Evolutionary conservation across 768 basidiomycete genomes (phyloP), one percentile per base, ranked within the genome.

Genomic region (Pholiota conissans): DNA sequence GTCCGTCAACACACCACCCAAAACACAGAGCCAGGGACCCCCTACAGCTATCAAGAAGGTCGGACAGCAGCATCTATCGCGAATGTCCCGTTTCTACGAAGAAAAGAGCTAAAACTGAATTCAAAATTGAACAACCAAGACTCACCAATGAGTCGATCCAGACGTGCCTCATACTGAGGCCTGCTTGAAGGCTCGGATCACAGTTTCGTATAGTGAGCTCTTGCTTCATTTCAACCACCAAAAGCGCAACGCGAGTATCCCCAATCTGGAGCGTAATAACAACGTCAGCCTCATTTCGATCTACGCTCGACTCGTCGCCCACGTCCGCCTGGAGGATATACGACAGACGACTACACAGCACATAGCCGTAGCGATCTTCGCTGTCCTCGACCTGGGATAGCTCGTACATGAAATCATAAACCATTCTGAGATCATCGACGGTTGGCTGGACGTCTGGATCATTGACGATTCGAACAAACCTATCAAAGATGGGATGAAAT

Each of bases 401-500:
- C 29, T 3, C 8, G 29, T 1, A 2, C 56, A 67, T 60, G 26
- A 73, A 54, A 2, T 60, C 22, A 1, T 35, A 35, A 7, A 59
- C 49, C 0, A 55, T 1, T 5, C 1, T 49, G 14, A 69, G 14
- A 8, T 59, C 20, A 7, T 67, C 49, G 7, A 30, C 9, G 0
- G 65, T 60, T 28, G 59, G 56, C 2, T 42, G 60, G 55, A 16
- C 61, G 35, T n/a, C 27, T 56, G 64, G 20, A 62, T 68, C 34
- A 60, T 67, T 49, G 13, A 64, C 5, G 7, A 52, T 28, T 11
- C 18, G 49, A 52, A 63, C 1, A 56, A 74, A 74, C 27, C 48
- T 42, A 16, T 63, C 60, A 26, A 73, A 74, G 26, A 64, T 61
- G 11, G 69, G 63, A 39, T 71, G 54, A 46, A 65, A 70, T 14